Base-by-base conservation (phyloP, 306 rosid species). In the Senna siamea region DNA sequence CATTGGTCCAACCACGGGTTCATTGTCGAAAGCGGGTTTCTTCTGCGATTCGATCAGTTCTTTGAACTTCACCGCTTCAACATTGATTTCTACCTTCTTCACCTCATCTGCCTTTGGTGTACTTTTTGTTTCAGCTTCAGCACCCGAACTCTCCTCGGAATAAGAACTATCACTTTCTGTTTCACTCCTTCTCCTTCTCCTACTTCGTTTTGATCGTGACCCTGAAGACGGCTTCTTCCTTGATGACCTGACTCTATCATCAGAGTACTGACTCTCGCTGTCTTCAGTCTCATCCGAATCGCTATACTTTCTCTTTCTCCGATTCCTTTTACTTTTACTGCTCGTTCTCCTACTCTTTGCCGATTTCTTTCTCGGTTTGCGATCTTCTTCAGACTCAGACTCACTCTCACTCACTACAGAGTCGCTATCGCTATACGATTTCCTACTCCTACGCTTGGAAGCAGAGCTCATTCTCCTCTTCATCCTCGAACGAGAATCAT, bases 21-120 rank as follows among this genome's bases (percentile, higher is more conserved):
- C 96, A 11, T 78, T 56, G 69, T 93, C 96, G 81, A 87, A 51
- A 4, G 80, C 80, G 0, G 90, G 85, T 76, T 81, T 90, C 88
- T 83, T 90, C 82, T 90, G 98, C 5, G 85, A 83, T 71, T 90
- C 97, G 4, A 85, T 72, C 75, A 87, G 65, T 55, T 90, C 98
- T 88, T 76, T 90, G 15, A 93, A 78, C 56, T 58, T 73, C 63
- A 90, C 17, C 28, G 88, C 90, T 77, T 92, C 98, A 30, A 50
- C 76, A 69, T 77, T 74, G 11, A 67, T 74, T 65, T 88, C 96
- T 0, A 57, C 51, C 69, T 19, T 56, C 54, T 3, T 63, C 34
- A 17, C 66, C 57, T 88, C 95, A 53, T 84, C 94, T 52, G 38
- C 52, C 60, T 70, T 80, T n/a, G n/a, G n/a, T n/a, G n/a, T n/a